These are phyloP conservation scores for Aspergillus sp. DNA, from an alignment of 2,329 filamentous ascomycete species.

Conservation along the genomic window DNA sequence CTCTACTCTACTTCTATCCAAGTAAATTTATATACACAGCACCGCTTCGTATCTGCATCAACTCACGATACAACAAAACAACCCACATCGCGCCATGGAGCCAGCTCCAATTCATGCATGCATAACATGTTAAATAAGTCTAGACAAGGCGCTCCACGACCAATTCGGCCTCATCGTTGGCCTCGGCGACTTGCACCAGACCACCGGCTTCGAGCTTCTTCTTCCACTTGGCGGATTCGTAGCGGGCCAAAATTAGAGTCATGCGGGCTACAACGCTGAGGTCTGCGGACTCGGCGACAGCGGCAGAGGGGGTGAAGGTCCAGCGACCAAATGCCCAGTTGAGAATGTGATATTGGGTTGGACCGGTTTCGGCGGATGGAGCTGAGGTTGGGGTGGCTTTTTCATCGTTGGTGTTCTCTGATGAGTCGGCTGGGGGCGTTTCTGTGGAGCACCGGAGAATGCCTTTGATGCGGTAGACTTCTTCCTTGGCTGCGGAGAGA, in stretches of 20 bases:
- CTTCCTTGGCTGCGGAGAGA: constrained; percentile 75
- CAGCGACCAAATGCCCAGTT: constrained; percentile 98
- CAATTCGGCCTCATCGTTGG: constrained; percentile 17
- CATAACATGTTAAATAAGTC: not conserved
- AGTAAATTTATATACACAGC: too few species aligned
- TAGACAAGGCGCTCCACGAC: constrained; percentile 32
- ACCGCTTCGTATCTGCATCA: too few species aligned
- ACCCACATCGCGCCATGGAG: constrained; percentile 1
- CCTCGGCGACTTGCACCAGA: constrained; percentile 25
- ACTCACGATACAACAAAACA: too few species aligned
- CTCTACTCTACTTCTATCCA: too few species aligned
- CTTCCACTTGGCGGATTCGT: constrained; percentile 46
- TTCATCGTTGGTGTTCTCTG: constrained; percentile 32
- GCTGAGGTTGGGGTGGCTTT: constrained; percentile 4
- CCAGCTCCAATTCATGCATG: constrained; percentile 11
- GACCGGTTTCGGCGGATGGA: constrained; percentile 21
- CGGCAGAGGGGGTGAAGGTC: constrained; percentile 67
- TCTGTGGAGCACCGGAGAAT: constrained; percentile 45
- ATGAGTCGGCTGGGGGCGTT: constrained; percentile 43
- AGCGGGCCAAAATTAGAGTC: constrained; percentile 44
- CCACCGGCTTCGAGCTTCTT: constrained; percentile 41
- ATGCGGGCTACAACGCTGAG: constrained; percentile 32
- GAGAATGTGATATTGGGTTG: constrained; percentile 67
- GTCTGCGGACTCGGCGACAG: constrained; percentile 33
- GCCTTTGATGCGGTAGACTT: constrained; percentile 92